Base-by-base conservation (phyloP, 2,329 filamentous ascomycete species). In the Daldinia eschscholtzii region DNA sequence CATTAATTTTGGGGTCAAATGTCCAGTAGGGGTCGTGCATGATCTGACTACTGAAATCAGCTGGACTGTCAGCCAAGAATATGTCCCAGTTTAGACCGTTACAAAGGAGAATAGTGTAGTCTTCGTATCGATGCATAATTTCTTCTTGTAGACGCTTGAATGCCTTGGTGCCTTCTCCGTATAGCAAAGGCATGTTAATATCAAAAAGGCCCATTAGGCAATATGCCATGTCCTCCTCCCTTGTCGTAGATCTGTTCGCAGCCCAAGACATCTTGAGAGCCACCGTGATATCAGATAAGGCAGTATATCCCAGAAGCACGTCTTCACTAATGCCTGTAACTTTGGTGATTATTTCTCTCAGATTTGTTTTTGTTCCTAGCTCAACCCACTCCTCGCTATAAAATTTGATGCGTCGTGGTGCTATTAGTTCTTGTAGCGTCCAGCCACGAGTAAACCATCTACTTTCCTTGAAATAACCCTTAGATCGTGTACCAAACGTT, bases 241-340 rank as follows among this genome's bases (percentile, higher is more conserved):
- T 59, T 15, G 61, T 70, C 6, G 56, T 60, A 28, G 44, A 50
- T 39, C 68, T 68, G 26, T 60, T 10, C 15, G 65, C 55, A 9
- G 62, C 65, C 65, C 65, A 70, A 7, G 68, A 70, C 61, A 70
- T 65, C 10, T 64, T 70, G n/a, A 64, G 42, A 4, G 62, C 68
- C 9, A 48, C 60, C n/a, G 65, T 66, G 20, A 61, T 63, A 5
- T 61, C 4, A 3, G 61, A 62, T 46, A 56, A 23, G 12, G 23
- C 15, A 2, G 56, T 50, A 20, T 28, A 6, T 1, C 9, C 3
- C 9, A 42, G 18, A 26, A 46, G 18, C 37, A 65, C 55, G 7
- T 20, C 7, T 18, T 7, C 6, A 6, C 56, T 58, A 9, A 70
- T 68, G 3, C 37, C 20, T 4, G 65, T 65, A 6, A 50, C 12